These are phyloP conservation scores for Solanum microdontum DNA, from an alignment of 257 asterid species.

Conservation along the genomic window DNA sequence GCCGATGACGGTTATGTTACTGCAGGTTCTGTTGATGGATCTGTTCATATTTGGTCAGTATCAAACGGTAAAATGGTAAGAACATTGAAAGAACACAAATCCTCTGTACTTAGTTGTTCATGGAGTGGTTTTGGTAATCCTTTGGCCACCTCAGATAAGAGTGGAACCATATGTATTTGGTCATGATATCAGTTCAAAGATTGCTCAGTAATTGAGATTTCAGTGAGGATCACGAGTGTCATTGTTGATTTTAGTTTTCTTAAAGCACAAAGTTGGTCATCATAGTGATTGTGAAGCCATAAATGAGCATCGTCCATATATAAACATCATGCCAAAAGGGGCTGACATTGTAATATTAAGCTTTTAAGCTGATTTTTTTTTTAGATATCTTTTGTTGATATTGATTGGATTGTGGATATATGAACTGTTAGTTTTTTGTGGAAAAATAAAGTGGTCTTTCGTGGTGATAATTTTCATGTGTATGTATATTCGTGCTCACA, in stretches of 20 bases:
- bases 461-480: background rate
- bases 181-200: slow-evolving; percentile 2
- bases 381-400: background rate
- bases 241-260: background rate
- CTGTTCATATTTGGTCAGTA: slow-evolving; percentile 74
- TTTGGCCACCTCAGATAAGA: slow-evolving; percentile 71
- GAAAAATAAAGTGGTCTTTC: background rate
- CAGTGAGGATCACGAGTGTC: background rate
- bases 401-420: background rate
- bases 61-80: slow-evolving; percentile 49
- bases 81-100: slow-evolving; percentile 63
- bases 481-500: background rate
- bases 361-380: background rate
- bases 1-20: slow-evolving; percentile 76
- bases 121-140: slow-evolving; percentile 83
- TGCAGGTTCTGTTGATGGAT: slow-evolving; percentile 81
- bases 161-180: slow-evolving; percentile 69
- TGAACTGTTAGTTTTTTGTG: background rate
- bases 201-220: background rate
- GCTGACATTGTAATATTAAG: background rate
- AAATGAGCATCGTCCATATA: background rate
- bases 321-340: background rate
- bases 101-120: slow-evolving; percentile 67
- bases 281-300: background rate
- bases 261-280: background rate